Evolutionary conservation across 768 basidiomycete genomes (phyloP), one percentile per base, ranked within the genome.

Genomic region (Amanita thiersii): DNA sequence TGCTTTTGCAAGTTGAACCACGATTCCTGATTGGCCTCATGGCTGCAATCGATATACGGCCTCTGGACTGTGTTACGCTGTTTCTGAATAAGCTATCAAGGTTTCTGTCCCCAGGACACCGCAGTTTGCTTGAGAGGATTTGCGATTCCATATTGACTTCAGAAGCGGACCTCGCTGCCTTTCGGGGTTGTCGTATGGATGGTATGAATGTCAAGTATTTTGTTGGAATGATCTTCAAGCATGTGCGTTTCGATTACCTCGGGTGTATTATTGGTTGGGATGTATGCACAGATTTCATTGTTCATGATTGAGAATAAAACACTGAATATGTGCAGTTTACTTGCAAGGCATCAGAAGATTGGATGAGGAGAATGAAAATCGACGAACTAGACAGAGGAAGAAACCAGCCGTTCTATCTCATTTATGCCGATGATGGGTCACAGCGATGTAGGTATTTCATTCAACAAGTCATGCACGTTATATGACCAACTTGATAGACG

Each of bases 251-350:
- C 39, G 56, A 53, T 4, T 72, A 73, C 48, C 40, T 58, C 5
- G 73, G 68, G 15, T 68, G 65, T 34, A 66, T 75, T 29, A 57
- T 61, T 38, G 67, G 65, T 6, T 77, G 74, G 74, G 70, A 74
- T 54, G 72, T 75, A 46, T 33, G 61, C 55, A 35, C 28, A 6
- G 11, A 20, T 41, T 28, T n/a, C 23, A 21, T 15, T 43, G 45
- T 11, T 12, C 45, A 24, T 33, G 10, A 11, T 18, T 49, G 15
- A 8, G 7, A 18, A 15, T 15, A 8, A 37, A 25, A 26, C 19
- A 26, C 12, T 43, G 3, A 5, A 7, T 9, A 33, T 10, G 35
- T 32, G 17, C 37, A 66, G 64, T 35, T 24, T n/a, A 49, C 25
- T 1, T 77, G 73, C 48, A 57, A 50, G 43, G 64, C 65, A 9